These are phyloP conservation scores for Oryza meyeriana DNA, from an alignment of 176 grass and related monocot genomes.

Conservation along the genomic window DNA sequence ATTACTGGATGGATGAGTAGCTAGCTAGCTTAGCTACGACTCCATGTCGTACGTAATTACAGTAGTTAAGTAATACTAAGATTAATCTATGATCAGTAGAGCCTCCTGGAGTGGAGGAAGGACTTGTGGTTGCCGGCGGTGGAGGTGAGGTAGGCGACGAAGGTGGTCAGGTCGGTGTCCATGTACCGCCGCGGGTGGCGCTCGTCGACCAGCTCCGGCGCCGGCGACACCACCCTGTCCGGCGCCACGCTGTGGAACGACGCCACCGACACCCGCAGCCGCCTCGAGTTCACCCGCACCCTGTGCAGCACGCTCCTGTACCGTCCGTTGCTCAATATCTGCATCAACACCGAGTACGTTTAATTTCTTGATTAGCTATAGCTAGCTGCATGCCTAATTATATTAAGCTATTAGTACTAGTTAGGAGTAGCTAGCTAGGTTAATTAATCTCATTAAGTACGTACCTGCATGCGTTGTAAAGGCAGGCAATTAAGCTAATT, in stretches of 20 bases:
- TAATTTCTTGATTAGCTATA: not conserved
- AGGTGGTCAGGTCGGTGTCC: slow-evolving; percentile 85
- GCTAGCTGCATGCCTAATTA: no score
- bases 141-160: slow-evolving; percentile 73
- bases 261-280: slow-evolving; percentile 66
- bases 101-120: slow-evolving; percentile 82
- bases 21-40: no score
- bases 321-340: slow-evolving; percentile 89
- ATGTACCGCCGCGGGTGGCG: slow-evolving; percentile 50
- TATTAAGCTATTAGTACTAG: no score
- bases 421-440: no score
- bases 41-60: no score
- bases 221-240: slow-evolving; percentile 44
- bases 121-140: slow-evolving; percentile 68
- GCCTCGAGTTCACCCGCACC: slow-evolving; percentile 60
- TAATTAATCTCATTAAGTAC: no score
- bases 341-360: not conserved
- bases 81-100: not conserved
- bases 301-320: slow-evolving; percentile 92
- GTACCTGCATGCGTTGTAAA: no score
- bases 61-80: no score
- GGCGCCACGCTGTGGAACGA: slow-evolving; percentile 79
- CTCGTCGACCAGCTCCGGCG: slow-evolving; percentile 46
- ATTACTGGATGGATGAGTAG: not conserved
- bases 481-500: no score